Evolutionary conservation across 2,329 filamentous ascomycete species (phyloP), one percentile per base, ranked within the genome.

Genomic region (Alternaria rosae): DNA sequence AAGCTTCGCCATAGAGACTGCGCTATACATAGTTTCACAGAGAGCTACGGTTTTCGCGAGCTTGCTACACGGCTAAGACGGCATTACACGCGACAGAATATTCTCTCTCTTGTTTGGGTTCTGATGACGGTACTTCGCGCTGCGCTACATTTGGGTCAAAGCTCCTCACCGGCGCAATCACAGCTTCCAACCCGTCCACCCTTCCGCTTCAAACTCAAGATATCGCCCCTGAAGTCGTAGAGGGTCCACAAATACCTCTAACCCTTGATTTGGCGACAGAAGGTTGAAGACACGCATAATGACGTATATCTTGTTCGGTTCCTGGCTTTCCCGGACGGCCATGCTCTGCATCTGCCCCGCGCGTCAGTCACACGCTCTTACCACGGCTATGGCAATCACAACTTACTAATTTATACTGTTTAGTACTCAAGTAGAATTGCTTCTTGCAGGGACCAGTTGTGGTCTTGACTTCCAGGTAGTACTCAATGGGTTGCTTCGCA

Each of bases 381-480:
- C n/a, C n/a, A n/a, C n/a, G n/a, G n/a, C n/a, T n/a, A n/a, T n/a
- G n/a, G n/a, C n/a, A n/a, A n/a, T n/a, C n/a, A n/a, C n/a, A 13
- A 65, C 69, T 26, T 63, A 74, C 71, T 43, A 74, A 70, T 38
- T 71, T 59, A 54, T 82, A 84, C 66, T 86, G 84, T 1, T 67
- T 63, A 28, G 80, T 77, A 65, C 82, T 85, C 76, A 86, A 80
- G 50, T 73, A 86, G 56, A 87, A 85, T 0, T 80, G 77, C 6
- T 77, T 80, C 2, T 76, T 70, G 44, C 74, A 79, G 2, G 64
- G 50, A 1, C 70, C 69, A 0, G 79, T 81, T 0, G 84, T 86
- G 1, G 83, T 79, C 67, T 86, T 87, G 35, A 87, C 85, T 57
- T 87, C 85, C 3, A 87, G 80, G 21, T 79, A 82, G 64, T 85